Conservation (phyloP, 1,284 basidiomycete genomes). For the Chondrostereum purpureum region DNA sequence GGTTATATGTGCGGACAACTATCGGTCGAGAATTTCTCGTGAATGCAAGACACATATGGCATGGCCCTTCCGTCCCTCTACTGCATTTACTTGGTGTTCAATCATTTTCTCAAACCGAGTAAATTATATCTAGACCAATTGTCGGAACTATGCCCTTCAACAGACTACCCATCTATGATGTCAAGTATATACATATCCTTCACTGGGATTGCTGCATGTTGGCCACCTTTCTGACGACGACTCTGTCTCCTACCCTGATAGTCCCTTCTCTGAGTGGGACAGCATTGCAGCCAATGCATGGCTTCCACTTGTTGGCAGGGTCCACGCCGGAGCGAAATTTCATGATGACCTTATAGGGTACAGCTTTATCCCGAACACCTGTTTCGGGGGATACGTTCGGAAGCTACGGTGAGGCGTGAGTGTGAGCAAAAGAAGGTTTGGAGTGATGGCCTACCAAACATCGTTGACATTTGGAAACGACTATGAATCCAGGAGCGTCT, state of each 20-base stretch:
- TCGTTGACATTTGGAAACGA: conserved; percentile 63
- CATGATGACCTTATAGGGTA: conserved; percentile 68
- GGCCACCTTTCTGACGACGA: conserved; percentile 11
- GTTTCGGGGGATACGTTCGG: conserved; percentile 64
- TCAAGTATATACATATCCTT: too few species aligned
- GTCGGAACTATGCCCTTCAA: too few species aligned
- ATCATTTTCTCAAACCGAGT: too few species aligned
- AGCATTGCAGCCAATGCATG: conserved; percentile 58
- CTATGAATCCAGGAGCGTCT: conserved; percentile 34
- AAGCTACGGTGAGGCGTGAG: conserved; percentile 35
- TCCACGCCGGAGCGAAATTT: conserved; percentile 59
- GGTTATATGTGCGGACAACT: too few species aligned
- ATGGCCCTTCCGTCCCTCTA: too few species aligned
- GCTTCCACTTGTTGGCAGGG: conserved; percentile 35
- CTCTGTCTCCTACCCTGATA: conserved; percentile 12
- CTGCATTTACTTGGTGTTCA: too few species aligned
- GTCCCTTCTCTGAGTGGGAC: conserved; percentile 11
- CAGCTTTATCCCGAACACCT: conserved; percentile 61
- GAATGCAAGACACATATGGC: too few species aligned
- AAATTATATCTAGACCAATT: too few species aligned
- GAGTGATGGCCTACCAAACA: conserved; percentile 59
- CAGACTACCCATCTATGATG: too few species aligned
- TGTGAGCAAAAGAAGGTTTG: conserved; percentile 1
- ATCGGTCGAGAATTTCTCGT: too few species aligned
- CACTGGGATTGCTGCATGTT: too few species aligned